Percentiles rank a stretch among this genome's conserved stretches.
Evolutionary conservation across 139 green algal genomes (phyloP).

Genomic region (Chloropicon primus): DNA sequence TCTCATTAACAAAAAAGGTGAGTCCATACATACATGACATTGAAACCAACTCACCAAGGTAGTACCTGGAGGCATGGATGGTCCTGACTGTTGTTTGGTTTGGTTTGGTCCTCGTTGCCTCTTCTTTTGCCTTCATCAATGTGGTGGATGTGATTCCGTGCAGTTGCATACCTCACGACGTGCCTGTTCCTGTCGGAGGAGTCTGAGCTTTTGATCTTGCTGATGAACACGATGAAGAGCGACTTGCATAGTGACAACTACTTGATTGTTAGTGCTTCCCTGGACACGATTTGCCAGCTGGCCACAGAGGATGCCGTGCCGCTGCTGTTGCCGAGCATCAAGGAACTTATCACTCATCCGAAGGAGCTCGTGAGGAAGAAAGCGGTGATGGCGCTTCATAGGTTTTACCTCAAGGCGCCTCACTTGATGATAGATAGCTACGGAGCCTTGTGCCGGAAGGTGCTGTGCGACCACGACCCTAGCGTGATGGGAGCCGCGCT

Average conservation of each 20-base stretch:
- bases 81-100: too few relatives aligned
- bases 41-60: too few relatives aligned
- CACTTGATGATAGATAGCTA: slow-evolving; percentile 41
- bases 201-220: slow-evolving; percentile 82
- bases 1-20: not conserved
- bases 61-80: too few relatives aligned
- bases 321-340: slow-evolving; percentile 58
- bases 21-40: too few relatives aligned
- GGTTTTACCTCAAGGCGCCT: slow-evolving; percentile 42
- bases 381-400: slow-evolving; percentile 80
- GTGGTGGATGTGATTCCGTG: too few relatives aligned
- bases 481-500: slow-evolving; percentile 88
- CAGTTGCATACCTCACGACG: slow-evolving; percentile 75
- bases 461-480: slow-evolving; percentile 65
- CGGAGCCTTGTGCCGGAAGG: not conserved
- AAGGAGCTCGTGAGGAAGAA: slow-evolving; percentile 87
- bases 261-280: slow-evolving; percentile 52
- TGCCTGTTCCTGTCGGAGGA: slow-evolving; percentile 80
- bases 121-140: too few relatives aligned
- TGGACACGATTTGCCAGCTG: slow-evolving; percentile 52
- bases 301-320: slow-evolving; percentile 72
- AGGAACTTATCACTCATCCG: slow-evolving; percentile 54
- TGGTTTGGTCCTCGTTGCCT: too few relatives aligned
- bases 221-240: slow-evolving; percentile 87
- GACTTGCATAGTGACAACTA: slow-evolving; percentile 90